Evolutionary conservation across 1,284 basidiomycete species (phyloP).

Genomic region (Afroboletus lepidellus): DNA sequence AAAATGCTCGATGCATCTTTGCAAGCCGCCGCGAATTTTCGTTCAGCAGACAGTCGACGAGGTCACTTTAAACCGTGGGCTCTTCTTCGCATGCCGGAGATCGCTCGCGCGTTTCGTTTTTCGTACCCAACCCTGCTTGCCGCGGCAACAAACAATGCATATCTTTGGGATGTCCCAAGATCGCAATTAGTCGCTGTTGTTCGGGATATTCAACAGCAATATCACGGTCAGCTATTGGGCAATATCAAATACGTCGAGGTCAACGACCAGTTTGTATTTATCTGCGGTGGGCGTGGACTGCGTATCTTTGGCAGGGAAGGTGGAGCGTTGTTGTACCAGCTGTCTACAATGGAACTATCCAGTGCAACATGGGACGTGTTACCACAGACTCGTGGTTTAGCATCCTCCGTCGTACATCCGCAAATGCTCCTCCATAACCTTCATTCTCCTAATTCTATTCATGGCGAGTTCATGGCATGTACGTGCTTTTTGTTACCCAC

Average conservation of each 20-base stretch:
- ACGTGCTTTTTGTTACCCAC: slow-evolving; percentile 1
- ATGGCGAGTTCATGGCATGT: slow-evolving; percentile 31
- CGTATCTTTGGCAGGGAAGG: slow-evolving; percentile 54
- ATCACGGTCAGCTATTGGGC: slow-evolving; percentile 32
- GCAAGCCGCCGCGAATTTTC: slow-evolving; percentile 15
- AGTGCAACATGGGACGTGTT: slow-evolving; percentile 32
- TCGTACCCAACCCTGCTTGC: slow-evolving; percentile 64
- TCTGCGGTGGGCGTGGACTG: slow-evolving; percentile 50
- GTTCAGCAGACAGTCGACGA: slow-evolving; percentile 13
- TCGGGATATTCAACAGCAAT: slow-evolving; percentile 37
- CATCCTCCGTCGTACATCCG: slow-evolving; percentile 23
- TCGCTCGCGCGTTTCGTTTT: slow-evolving; percentile 60
- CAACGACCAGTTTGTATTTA: slow-evolving; percentile 54
- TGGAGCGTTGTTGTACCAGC: slow-evolving; percentile 43
- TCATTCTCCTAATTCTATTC: slow-evolving; percentile 1
- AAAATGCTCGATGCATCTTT: slow-evolving; percentile 33
- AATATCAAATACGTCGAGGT: slow-evolving; percentile 66
- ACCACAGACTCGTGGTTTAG: slow-evolving; percentile 17
- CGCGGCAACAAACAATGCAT: slow-evolving; percentile 43
- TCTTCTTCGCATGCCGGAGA: slow-evolving; percentile 45
- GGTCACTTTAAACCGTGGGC: slow-evolving; percentile 63
- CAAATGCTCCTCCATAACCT: slow-evolving; percentile 16
- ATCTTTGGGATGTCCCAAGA: slow-evolving; percentile 59
- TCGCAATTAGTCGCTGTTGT: slow-evolving; percentile 48
- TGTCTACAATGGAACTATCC: slow-evolving; percentile 36